Base-by-base conservation (phyloP, 2,329 filamentous ascomycete genomes). In the Magnaporthiopsis poae region DNA sequence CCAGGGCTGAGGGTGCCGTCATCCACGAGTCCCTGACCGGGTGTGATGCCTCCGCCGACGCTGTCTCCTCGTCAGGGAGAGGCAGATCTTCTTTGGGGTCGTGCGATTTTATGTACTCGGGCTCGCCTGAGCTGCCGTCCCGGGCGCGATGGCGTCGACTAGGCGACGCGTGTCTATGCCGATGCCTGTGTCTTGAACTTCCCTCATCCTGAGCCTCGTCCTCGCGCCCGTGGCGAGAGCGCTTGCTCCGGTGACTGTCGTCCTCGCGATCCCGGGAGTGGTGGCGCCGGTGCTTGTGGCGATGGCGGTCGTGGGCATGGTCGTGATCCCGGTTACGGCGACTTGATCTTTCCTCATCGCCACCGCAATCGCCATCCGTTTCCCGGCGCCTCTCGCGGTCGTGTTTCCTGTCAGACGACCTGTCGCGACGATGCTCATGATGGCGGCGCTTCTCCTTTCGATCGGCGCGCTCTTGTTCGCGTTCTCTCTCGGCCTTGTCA, bases 21-120 rank as follows among this genome's bases (percentile, higher is more conserved):
- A 99, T 99, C 93, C 96, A 99, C 0, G 90, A 86, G 76, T 98
- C 95, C 69, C 96, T 86, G 70, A 88, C 84, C 39, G 88, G 69
- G 12, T 65, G 65, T n/a, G 63, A 29, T 61, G 71, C 71, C 35
- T 75, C 73, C 56, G 71, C 70, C 3, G 72, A 67, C 3, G 76
- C 68, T 46, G 80, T 78, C 69, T 82, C 81, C 29, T 86, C 83
- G 52, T 85, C 79, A 0, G 81, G 83, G 4, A 82, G 70, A 1
- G 82, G 82, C 0, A 82, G 71, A 67, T 85, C 82, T 65, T 81
- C 77, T 68, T 84, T 83, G 0, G 79, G 76, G 69, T 84, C 81
- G 5, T 79, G 75, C 0, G 71, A 72, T 66, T 83, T 84, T 46
- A 77, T 69, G 65, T 80, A 73, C 56, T 75, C 76, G 31, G 71